Percentiles rank a stretch among this genome's conserved stretches.
These are phyloP conservation scores for Yamadazyma friedrichii DNA, from an alignment of 1,139 yeast species.

Conservation along the genomic window DNA sequence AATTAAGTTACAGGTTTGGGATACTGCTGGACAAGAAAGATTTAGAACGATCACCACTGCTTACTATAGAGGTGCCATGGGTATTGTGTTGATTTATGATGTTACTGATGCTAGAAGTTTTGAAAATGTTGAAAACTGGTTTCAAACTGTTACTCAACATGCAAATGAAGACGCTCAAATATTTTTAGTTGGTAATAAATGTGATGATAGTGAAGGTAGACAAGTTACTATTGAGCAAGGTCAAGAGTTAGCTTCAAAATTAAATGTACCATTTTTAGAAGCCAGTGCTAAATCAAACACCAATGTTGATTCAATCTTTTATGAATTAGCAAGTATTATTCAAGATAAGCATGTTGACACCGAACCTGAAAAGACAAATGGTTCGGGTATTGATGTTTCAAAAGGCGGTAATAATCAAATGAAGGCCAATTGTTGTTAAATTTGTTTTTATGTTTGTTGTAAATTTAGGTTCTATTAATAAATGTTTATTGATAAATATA, in stretches of 20 bases:
- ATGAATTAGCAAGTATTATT: slow-evolving; percentile 84
- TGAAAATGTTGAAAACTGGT: slow-evolving; percentile 86
- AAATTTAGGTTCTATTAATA: slow-evolving; percentile 1
- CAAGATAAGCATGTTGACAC: slow-evolving; percentile 67
- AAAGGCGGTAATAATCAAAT: slow-evolving; percentile 27
- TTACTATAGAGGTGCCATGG: slow-evolving; percentile 98
- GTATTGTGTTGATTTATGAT: slow-evolving; percentile 92
- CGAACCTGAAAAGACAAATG: slow-evolving; percentile 18
- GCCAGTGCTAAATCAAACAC: slow-evolving; percentile 93
- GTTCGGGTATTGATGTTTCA: slow-evolving; percentile 46
- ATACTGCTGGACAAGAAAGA: slow-evolving; percentile 98
- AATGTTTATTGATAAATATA: background rate
- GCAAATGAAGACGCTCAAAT: slow-evolving; percentile 95
- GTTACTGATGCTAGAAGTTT: slow-evolving; percentile 94
- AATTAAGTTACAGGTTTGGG: slow-evolving; percentile 97
- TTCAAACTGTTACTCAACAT: slow-evolving; percentile 90
- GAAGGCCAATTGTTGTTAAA: slow-evolving; percentile 42
- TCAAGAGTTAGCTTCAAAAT: slow-evolving; percentile 79
- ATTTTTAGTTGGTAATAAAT: slow-evolving; percentile 91
- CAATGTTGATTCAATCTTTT: slow-evolving; percentile 89
- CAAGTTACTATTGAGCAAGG: slow-evolving; percentile 89
- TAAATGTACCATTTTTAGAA: slow-evolving; percentile 89
- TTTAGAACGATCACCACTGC: slow-evolving; percentile 98
- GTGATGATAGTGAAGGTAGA: slow-evolving; percentile 77
- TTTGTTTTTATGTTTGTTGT: background rate